phyloP scores from a whole-genome alignment of 2,329 filamentous ascomycete genomes.

The Pyrenophora teres region DNA sequence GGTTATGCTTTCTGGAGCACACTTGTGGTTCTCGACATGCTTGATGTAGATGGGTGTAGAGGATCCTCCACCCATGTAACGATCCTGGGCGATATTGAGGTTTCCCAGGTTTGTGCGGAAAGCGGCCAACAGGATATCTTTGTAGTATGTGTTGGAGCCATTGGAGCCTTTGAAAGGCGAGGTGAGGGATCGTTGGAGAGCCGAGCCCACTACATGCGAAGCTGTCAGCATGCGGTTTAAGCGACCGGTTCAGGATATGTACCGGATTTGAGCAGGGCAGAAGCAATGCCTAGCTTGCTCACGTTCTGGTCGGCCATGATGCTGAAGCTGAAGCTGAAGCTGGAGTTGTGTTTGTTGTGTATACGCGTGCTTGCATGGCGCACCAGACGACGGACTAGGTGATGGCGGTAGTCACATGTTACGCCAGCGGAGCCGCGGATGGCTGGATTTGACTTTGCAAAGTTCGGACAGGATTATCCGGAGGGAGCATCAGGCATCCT shows the following conservation, averaged over 20 bases:
- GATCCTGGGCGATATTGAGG: conserved; percentile 38
- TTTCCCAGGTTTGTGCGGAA: conserved; percentile 39
- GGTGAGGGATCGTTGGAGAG: conserved; percentile 38
- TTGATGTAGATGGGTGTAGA: conserved; percentile 41
- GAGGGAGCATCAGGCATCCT: not conserved
- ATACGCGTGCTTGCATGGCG: not conserved
- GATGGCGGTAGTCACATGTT: not conserved
- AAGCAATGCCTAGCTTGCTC: conserved; percentile 42
- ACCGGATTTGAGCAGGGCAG: conserved; percentile 38
- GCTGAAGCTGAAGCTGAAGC: not conserved
- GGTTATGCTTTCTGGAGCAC: conserved; percentile 47
- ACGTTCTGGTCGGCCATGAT: conserved; percentile 36
- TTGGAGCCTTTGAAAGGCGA: conserved; percentile 46
- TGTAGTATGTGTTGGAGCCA: conserved; percentile 43
- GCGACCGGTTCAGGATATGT: conserved; percentile 5
- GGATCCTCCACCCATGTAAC: conserved; percentile 39
- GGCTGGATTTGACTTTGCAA: too few relatives aligned
- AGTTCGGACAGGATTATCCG: conserved; percentile 6
- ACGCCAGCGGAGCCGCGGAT: too few relatives aligned
- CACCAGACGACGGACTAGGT: not conserved
- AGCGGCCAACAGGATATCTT: conserved; percentile 42
- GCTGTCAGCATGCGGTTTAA: not conserved
- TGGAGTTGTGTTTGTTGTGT: not conserved
- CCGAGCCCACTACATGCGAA: conserved; percentile 33
- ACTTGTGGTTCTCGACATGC: conserved; percentile 41